Conservation (phyloP, 2,329 filamentous ascomycete species). For the Venturia oleaginea region DNA sequence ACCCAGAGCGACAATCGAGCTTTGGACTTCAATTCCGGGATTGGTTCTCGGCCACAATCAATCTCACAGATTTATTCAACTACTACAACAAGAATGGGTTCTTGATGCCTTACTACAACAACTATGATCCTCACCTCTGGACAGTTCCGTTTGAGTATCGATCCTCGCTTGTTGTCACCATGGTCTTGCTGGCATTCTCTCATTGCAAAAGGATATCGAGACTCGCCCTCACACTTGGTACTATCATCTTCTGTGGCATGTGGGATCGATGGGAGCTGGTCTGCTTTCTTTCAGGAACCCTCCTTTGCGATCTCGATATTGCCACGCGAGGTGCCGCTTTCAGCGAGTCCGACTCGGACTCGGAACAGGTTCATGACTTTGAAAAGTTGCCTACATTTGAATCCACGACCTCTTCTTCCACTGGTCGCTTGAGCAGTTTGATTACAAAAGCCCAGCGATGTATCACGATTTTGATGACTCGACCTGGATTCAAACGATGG, state of each 20-base stretch:
- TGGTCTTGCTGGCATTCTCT: constrained; percentile 40
- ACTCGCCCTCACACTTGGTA: background rate
- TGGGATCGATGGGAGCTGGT: constrained; percentile 15
- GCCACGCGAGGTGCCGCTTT: background rate
- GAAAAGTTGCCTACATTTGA: background rate
- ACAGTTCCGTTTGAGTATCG: constrained; percentile 54
- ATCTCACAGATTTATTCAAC: constrained; percentile 10
- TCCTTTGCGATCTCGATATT: constrained; percentile 11
- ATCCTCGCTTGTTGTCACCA: constrained; percentile 49
- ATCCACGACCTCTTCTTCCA: background rate
- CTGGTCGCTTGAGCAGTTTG: background rate
- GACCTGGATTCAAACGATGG: constrained; percentile 6
- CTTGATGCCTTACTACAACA: constrained; percentile 14
- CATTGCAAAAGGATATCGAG: background rate
- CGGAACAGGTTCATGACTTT: background rate
- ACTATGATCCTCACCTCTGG: constrained; percentile 52
- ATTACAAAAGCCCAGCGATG: background rate
- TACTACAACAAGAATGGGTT: constrained; percentile 14
- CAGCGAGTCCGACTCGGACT: background rate
- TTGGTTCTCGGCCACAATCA: constrained; percentile 4
- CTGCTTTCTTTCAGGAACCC: constrained; percentile 10
- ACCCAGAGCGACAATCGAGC: background rate
- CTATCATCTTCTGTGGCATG: constrained; percentile 10
- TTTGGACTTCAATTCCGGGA: constrained; percentile 7
- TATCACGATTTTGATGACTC: background rate